Conservation (phyloP, 768 basidiomycete genomes). For the Daedaleopsis sinensis region DNA sequence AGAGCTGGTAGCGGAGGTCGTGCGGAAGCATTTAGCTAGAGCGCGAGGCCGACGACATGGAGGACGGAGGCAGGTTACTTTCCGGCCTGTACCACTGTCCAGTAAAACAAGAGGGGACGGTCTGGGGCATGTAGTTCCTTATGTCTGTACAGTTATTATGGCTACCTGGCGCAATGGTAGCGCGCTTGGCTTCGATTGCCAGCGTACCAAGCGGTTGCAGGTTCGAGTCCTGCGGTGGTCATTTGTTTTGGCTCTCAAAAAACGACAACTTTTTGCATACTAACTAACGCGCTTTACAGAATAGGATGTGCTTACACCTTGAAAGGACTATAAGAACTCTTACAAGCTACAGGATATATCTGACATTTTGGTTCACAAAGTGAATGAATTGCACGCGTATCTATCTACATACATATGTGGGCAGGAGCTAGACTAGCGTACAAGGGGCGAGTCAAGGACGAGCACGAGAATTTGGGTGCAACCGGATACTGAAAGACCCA, state of each 20-base stretch:
- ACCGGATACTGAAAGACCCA: too few relatives aligned
- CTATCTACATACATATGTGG: slow-evolving; percentile 18
- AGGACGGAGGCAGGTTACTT: background rate
- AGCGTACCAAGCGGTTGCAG: slow-evolving; percentile 87
- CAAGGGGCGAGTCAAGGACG: background rate
- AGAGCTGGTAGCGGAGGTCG: slow-evolving; percentile 16
- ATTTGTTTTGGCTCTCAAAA: slow-evolving; percentile 33
- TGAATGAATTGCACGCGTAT: background rate
- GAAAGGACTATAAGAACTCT: too few relatives aligned
- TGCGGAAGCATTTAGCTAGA: slow-evolving; percentile 21
- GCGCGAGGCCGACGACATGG: slow-evolving; percentile 16
- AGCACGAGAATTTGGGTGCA: too few relatives aligned
- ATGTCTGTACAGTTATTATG: background rate
- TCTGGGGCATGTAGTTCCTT: background rate
- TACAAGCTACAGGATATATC: too few relatives aligned
- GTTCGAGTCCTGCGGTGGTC: slow-evolving; percentile 96
- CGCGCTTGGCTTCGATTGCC: slow-evolving; percentile 88
- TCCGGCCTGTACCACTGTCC: too few relatives aligned
- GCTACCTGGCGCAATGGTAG: slow-evolving; percentile 84
- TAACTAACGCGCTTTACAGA: too few relatives aligned
- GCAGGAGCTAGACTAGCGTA: background rate
- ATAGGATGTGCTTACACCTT: too few relatives aligned
- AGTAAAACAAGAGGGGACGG: too few relatives aligned
- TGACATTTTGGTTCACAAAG: too few relatives aligned
- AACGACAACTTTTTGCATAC: too few relatives aligned